phyloP scores from a whole-genome alignment of 108 stramenopile genomes.

The Cyclostephanos tholiformis region DNA sequence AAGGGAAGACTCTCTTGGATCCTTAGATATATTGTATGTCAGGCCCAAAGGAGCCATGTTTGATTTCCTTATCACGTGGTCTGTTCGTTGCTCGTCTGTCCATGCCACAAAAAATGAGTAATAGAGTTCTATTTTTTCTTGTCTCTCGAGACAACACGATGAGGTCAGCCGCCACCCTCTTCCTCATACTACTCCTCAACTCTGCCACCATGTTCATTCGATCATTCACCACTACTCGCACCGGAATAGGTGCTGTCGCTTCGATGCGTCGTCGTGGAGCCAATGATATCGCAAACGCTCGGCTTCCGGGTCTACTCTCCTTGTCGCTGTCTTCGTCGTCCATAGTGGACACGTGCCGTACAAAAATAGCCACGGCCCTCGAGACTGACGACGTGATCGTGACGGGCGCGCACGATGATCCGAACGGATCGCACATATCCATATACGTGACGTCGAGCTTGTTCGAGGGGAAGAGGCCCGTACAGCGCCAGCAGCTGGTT shows the following conservation, averaged over 20 bases:
- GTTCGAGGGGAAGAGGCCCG: slow-evolving; percentile 85
- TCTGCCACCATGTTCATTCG: neutral
- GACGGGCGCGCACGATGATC: slow-evolving; percentile 86
- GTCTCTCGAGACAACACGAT: too few species aligned
- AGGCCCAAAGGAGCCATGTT: too few species aligned
- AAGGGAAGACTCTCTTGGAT: too few species aligned
- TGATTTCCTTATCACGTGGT: too few species aligned
- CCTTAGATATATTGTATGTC: too few species aligned
- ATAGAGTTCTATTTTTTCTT: too few species aligned
- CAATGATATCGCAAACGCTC: neutral
- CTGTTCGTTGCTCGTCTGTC: too few species aligned
- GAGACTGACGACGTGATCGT: slow-evolving; percentile 81
- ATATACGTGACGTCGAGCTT: slow-evolving; percentile 74
- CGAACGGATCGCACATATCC: slow-evolving; percentile 90
- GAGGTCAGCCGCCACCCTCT: neutral
- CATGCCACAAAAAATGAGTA: too few species aligned
- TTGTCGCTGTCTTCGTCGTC: slow-evolving; percentile 18
- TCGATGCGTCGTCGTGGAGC: neutral
- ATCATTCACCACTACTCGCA: neutral
- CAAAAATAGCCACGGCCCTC: slow-evolving; percentile 75
- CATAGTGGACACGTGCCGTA: slow-evolving; percentile 72
- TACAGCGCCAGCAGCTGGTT: slow-evolving; percentile 89
- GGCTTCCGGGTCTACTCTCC: neutral
- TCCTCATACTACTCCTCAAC: neutral
- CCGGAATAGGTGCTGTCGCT: neutral